A percentile compares a stretch with the other conserved stretches of the same genome.
These are phyloP conservation scores for Aureobasidium melanogenum DNA, from an alignment of 2,329 filamentous ascomycete genomes.

Conservation along the genomic window DNA sequence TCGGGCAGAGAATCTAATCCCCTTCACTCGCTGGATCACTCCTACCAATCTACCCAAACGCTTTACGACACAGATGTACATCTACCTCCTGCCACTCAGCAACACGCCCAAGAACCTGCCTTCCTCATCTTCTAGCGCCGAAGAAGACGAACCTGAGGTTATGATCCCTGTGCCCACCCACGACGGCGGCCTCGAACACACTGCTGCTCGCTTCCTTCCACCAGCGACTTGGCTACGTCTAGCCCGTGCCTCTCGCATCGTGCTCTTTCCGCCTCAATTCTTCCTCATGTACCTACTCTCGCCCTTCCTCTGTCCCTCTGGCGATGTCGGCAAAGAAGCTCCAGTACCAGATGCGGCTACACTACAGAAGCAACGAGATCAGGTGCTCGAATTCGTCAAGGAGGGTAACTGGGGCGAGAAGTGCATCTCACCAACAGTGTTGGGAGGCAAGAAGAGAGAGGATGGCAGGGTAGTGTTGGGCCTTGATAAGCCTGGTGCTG, in stretches of 20 bases:
- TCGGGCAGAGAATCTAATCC: constrained; percentile 52
- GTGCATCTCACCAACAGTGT: constrained; percentile 33
- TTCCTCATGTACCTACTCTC: constrained; percentile 58
- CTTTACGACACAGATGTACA: constrained; percentile 94
- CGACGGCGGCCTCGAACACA: constrained; percentile 62
- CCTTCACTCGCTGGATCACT: constrained; percentile 90
- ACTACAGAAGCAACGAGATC: constrained; percentile 42
- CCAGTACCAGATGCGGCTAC: constrained; percentile 25
- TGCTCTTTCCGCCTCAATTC: constrained; percentile 85
- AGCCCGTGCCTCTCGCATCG: constrained; percentile 57
- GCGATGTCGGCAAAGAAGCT: constrained; percentile 20
- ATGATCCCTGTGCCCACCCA: constrained; percentile 60
- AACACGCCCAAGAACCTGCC: constrained; percentile 20
- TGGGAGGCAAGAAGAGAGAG: constrained; percentile 31
- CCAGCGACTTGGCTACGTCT: constrained; percentile 60
- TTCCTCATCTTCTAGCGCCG: constrained; percentile 26
- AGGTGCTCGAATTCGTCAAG: constrained; percentile 47
- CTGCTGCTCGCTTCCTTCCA: constrained; percentile 68
- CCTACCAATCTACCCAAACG: constrained; percentile 62
- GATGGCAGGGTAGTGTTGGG: constrained; percentile 45
- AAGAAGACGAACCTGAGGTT: constrained; percentile 34
- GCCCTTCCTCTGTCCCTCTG: constrained; percentile 39
- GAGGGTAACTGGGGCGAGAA: constrained; percentile 35
- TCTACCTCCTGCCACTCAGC: constrained; percentile 69
- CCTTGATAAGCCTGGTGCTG: constrained; percentile 46